Base-by-base conservation (phyloP, 177 flowering plant genomes). In the Vitis hybrid region DNA sequence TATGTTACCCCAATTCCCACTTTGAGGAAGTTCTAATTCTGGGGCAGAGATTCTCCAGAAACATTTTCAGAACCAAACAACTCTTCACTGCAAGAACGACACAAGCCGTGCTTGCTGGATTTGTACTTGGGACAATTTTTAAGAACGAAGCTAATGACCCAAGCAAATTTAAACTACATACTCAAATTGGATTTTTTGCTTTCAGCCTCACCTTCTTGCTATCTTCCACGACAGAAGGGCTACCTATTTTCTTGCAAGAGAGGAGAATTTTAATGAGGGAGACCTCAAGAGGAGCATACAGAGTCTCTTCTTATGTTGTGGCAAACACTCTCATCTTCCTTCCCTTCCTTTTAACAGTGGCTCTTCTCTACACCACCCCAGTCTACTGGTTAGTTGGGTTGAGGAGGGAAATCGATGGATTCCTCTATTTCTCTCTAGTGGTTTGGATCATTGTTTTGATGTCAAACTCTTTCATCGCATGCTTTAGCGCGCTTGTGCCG, bases 331-430 rank as follows among this genome's bases (percentile, higher is more conserved):
- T 86, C 81, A 81, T 92, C 12, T 88, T 90, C 84, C 68, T 89
- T 15, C 97, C 97, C 31, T 90, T 92, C 64, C 89, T 92, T 26
- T 60, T 90, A 19, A 66, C 78, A 71, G 85, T 92, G 16, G 81
- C 80, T n/a, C 80, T 91, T 55, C 88, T 93, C 33, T 93, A 83
- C 82, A 61, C 92, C 13, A 80, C 80, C 10, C 93, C 97, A 1
- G 92, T 85, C 10, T 93, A 93, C 72, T 93, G 90, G 90, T 74
- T 93, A 10, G 90, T 89, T 10, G 94, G 98, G 14, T 72, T 93
- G 26, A 74, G 92, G 58, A 80, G 66, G 60, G 84, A 81, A 0
- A 5, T 79, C 2, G 80, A 75, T 51, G 92, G 85, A 3, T 93
- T 87, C 66, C 83, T 88, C 65, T 91, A 89, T 83, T 93, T 88